Conservation (phyloP, 1,139 yeast species). For the Candida albicans region DNA sequence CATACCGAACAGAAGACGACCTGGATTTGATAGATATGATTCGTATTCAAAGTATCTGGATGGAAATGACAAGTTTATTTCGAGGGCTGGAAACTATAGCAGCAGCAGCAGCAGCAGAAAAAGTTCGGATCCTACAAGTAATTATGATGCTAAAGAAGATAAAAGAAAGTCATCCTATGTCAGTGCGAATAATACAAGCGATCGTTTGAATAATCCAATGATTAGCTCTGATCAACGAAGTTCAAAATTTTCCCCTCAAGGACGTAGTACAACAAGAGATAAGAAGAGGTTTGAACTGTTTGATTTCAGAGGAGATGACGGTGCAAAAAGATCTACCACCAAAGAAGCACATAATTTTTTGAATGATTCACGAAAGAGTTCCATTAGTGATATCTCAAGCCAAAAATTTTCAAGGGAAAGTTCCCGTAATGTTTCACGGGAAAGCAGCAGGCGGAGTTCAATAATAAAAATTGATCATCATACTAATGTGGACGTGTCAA, state of each 20-base stretch:
- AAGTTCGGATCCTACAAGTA: neutral
- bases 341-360: neutral
- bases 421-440: slow-evolving; percentile 2
- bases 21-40: slow-evolving; percentile 16
- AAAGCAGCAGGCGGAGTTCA: slow-evolving; percentile 6
- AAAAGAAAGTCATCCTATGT: slow-evolving; percentile 2
- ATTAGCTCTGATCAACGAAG: too few species aligned
- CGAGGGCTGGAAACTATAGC: slow-evolving; percentile 6
- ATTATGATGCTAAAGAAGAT: slow-evolving; percentile 3
- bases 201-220: slow-evolving; percentile 1
- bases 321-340: slow-evolving; percentile 4
- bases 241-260: too few species aligned
- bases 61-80: slow-evolving; percentile 7
- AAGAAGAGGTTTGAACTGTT: neutral
- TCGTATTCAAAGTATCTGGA: slow-evolving; percentile 14
- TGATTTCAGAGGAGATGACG: slow-evolving; percentile 4
- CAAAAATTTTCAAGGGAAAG: slow-evolving; percentile 1
- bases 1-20: slow-evolving; percentile 9
- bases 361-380: slow-evolving; percentile 8
- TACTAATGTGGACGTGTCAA: slow-evolving; percentile 1
- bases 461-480: slow-evolving; percentile 1
- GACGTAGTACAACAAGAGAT: too few species aligned
- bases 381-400: slow-evolving; percentile 2
- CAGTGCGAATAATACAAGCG: slow-evolving; percentile 4
- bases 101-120: neutral